phyloP scores from a whole-genome alignment of 1,284 basidiomycete genomes.

The Tremellales sp. region DNA sequence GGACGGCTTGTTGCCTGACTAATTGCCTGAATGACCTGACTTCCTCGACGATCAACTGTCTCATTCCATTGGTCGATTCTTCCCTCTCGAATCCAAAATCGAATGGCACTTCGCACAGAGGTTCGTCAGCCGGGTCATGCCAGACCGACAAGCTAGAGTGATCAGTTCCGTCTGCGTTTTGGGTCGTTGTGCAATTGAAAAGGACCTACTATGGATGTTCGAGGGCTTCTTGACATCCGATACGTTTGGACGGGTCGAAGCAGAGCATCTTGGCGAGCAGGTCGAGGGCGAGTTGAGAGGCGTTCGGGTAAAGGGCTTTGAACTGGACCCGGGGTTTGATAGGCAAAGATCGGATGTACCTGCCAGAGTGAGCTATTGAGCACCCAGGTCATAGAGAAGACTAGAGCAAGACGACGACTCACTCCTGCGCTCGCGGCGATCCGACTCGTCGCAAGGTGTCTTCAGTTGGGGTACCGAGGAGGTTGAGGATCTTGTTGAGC shows the following conservation, averaged over 20 bases:
- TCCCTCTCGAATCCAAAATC: slow-evolving; percentile 98
- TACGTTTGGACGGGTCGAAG: slow-evolving; percentile 94
- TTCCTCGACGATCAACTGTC: slow-evolving; percentile 88
- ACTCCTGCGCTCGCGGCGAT: slow-evolving; percentile 68
- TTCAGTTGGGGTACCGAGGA: slow-evolving; percentile 93
- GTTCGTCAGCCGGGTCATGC: slow-evolving; percentile 93
- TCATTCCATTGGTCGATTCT: slow-evolving; percentile 96
- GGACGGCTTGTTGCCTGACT: slow-evolving; percentile 37
- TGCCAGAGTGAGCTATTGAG: slow-evolving; percentile 4
- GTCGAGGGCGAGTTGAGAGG: slow-evolving; percentile 90
- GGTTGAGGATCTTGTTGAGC: slow-evolving; percentile 96
- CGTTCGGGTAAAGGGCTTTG: slow-evolving; percentile 82
- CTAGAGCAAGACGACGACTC: slow-evolving; percentile 9
- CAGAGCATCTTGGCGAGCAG: slow-evolving; percentile 85
- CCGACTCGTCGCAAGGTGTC: slow-evolving; percentile 93
- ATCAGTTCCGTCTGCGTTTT: neutral
- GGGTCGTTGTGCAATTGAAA: neutral
- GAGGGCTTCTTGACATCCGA: slow-evolving; percentile 91
- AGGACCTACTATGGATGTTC: slow-evolving; percentile 73
- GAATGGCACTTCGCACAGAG: slow-evolving; percentile 76
- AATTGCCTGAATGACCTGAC: slow-evolving; percentile 57
- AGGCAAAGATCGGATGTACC: slow-evolving; percentile 92
- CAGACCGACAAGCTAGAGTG: slow-evolving; percentile 74
- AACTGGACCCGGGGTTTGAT: slow-evolving; percentile 94
- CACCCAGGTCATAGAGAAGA: neutral